Evolutionary conservation across 345 rosid species (phyloP).

Genomic region (Diplotaxis tenuifolia): DNA sequence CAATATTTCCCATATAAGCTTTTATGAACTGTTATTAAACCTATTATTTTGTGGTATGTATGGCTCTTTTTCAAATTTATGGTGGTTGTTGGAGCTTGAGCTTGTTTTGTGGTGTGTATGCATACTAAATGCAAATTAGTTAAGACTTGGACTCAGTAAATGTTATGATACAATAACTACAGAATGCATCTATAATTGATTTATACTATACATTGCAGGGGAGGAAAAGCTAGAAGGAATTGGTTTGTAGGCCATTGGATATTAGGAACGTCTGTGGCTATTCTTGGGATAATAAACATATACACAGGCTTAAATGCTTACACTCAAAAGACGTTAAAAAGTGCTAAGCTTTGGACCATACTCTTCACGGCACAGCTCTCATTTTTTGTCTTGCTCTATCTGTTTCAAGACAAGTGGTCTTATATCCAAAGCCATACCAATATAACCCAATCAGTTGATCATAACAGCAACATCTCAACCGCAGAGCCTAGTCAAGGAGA

Average conservation of each 20-base stretch:
- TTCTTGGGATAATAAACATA: constrained; percentile 70
- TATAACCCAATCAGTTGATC: constrained; percentile 26
- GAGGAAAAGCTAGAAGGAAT: constrained; percentile 53
- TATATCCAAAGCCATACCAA: constrained; percentile 28
- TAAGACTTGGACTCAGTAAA: neutral
- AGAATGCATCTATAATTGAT: neutral
- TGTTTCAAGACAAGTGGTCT: constrained; percentile 80
- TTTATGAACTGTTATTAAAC: neutral
- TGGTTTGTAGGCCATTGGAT: constrained; percentile 89
- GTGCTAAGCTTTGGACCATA: constrained; percentile 49
- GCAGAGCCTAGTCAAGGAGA: constrained; percentile 28
- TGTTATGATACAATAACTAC: neutral
- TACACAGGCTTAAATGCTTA: constrained; percentile 83
- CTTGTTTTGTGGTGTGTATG: neutral
- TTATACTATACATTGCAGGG: constrained; percentile 43
- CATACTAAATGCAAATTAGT: neutral
- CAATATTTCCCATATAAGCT: neutral
- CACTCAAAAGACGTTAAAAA: constrained; percentile 52
- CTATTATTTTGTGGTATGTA: neutral
- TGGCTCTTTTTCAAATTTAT: neutral
- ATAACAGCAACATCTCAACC: constrained; percentile 36
- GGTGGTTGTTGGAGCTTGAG: neutral
- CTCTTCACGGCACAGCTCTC: constrained; percentile 76
- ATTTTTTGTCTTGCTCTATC: constrained; percentile 61
- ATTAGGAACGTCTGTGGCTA: constrained; percentile 54